Conservation (phyloP, 345 rosid species). For the Arabis hirsuta region DNA sequence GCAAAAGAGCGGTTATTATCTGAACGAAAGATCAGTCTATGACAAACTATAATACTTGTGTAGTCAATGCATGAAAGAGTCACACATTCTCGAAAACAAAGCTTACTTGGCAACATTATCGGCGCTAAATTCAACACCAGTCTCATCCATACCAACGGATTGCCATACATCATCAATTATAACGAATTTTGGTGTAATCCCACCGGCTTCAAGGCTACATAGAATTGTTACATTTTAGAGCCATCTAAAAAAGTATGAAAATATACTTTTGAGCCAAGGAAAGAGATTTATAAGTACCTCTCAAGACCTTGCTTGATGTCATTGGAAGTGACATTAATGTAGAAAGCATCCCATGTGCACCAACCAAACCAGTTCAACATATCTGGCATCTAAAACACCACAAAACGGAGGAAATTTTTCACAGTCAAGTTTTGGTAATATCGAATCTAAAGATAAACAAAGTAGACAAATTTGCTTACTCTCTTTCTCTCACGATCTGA, state of each 20-base stretch:
- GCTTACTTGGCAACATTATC: conserved; percentile 71
- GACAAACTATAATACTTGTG: not conserved
- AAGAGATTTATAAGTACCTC: conserved; percentile 44
- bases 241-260: not conserved
- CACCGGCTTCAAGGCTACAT: conserved; percentile 56
- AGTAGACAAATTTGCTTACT: conserved; percentile 37
- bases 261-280: not conserved
- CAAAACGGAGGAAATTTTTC: conserved; percentile 10
- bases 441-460: not conserved
- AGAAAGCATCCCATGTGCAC: conserved; percentile 88
- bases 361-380: conserved; percentile 73
- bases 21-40: conserved; percentile 19
- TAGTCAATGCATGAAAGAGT: no score
- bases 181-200: conserved; percentile 58
- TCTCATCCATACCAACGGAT: conserved; percentile 70
- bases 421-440: not conserved
- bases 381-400: conserved; percentile 51
- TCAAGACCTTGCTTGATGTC: conserved; percentile 65
- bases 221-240: not conserved
- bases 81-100: not conserved
- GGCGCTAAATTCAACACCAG: conserved; percentile 46
- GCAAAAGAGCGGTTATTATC: not conserved
- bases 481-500: conserved; percentile 59
- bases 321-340: conserved; percentile 52
- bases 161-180: conserved; percentile 81